Base-by-base conservation (phyloP, 2,329 filamentous ascomycete species). In the Penicillium concentricum region DNA sequence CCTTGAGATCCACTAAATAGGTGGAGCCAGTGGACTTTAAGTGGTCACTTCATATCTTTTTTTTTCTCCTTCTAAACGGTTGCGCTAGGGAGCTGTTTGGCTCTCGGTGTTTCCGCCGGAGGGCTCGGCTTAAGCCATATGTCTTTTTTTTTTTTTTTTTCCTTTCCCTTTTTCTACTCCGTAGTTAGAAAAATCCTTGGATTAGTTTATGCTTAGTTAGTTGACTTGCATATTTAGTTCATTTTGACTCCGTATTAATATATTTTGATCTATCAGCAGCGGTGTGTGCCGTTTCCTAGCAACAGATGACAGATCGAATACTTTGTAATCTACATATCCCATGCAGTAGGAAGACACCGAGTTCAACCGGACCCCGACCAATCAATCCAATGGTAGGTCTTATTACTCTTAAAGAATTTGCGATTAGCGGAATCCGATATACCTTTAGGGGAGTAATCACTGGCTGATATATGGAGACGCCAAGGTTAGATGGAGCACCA, bases 71-170 rank as follows among this genome's bases (percentile, higher is more conserved):
- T 47, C 34, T 48, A 58, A 66, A 66, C 61, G 22, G 64, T 51
- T 54, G 56, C 63, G 62, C 62, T 66, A 66, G 62, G 60, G 58
- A 62, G 58, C 54, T 61, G 53, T 64, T 61, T 62, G 55, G 61
- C 54, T 60, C 49, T 60, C 62, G 60, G 60, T 64, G 62, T 63
- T 65, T 45, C 51, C 37, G 30, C 37, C 48, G 64, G 61, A 60
- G 47, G 41, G 43, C 56, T 63, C 64, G 61, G 64, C 28, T 55
- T 15, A 20, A 51, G 22, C n/a, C n/a, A n/a, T n/a, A n/a, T n/a
- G 30, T 34, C 7, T 15, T 2, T 9, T n/a, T 24, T 48, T 42
- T 30, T 18, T 22, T 32, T 26, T 2, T 22, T 35, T n/a, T 7
- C 6, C 12, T 26, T 24, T 4, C 3, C 5, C 5, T n/a, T n/a